Conservation (phyloP, 345 rosid genomes). For the Gossypium raimondii region DNA sequence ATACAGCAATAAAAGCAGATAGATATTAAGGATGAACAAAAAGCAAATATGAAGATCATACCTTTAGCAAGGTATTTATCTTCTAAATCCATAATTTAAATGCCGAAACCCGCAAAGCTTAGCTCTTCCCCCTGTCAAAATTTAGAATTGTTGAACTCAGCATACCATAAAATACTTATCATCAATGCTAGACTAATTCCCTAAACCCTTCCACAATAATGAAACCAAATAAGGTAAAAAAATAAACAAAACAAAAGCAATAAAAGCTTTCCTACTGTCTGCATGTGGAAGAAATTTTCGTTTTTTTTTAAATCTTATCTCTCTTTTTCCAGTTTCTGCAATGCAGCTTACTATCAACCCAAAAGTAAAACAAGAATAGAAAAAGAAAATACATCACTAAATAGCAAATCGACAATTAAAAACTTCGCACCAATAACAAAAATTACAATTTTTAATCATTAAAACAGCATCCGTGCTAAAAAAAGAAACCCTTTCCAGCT, state of each 20-base stretch:
- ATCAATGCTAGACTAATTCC: slow-evolving; percentile 2
- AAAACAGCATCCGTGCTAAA: background rate
- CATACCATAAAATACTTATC: background rate
- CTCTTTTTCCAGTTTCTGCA: slow-evolving; percentile 8
- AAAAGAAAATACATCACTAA: background rate
- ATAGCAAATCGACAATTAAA: background rate
- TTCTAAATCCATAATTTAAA: slow-evolving; percentile 44
- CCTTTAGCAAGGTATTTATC: slow-evolving; percentile 49
- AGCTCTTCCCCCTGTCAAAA: slow-evolving; percentile 29
- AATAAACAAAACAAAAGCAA: background rate
- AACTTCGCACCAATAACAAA: background rate
- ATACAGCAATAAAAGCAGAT: background rate
- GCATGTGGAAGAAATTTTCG: slow-evolving; percentile 2
- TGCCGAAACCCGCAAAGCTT: slow-evolving; percentile 14
- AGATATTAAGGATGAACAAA: slow-evolving; percentile 1
- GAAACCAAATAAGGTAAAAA: background rate
- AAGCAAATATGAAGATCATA: slow-evolving; percentile 24
- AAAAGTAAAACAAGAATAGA: background rate
- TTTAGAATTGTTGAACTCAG: slow-evolving; percentile 8
- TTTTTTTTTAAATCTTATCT: background rate
- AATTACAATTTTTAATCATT: background rate
- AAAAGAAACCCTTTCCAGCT: background rate
- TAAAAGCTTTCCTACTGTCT: background rate
- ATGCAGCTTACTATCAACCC: slow-evolving; percentile 7
- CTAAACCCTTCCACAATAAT: background rate